These are phyloP conservation scores for Globisporangium radiosum DNA, from an alignment of 352 stramenopile species.

Conservation along the genomic window DNA sequence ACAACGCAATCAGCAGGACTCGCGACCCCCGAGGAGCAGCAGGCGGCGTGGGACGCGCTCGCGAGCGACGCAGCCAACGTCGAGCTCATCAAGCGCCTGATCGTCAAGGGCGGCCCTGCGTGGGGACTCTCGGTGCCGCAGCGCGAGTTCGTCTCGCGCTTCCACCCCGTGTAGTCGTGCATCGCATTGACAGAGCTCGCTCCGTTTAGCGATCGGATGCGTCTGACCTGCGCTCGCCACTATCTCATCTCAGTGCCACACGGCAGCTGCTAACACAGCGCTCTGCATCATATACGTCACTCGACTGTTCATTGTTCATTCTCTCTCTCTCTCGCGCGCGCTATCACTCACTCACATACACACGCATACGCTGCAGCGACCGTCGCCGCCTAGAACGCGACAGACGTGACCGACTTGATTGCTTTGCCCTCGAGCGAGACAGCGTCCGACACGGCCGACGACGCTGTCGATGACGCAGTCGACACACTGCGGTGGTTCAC, in stretches of 20 bases:
- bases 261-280: neutral
- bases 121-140: conserved; percentile 71
- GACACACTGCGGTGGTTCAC: conserved; percentile 8
- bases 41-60: conserved; percentile 35
- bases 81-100: conserved; percentile 50
- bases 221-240: no score
- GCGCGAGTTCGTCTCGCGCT: conserved; percentile 67
- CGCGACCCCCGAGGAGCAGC: conserved; percentile 25
- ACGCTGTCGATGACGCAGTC: neutral
- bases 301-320: neutral
- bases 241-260: neutral
- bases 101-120: conserved; percentile 64
- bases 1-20: conserved; percentile 32
- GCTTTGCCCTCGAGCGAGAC: conserved; percentile 5
- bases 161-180: conserved; percentile 16
- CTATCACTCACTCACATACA: neutral
- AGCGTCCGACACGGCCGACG: neutral
- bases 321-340: neutral
- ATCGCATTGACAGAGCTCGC: no score
- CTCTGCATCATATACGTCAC: no score
- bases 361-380: neutral
- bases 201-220: neutral
- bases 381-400: conserved; percentile 10
- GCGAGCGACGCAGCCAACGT: conserved; percentile 29
- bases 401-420: conserved; percentile 12